These are phyloP conservation scores for Sonneratia caseolaris DNA, from an alignment of 345 rosid species.

Conservation along the genomic window DNA sequence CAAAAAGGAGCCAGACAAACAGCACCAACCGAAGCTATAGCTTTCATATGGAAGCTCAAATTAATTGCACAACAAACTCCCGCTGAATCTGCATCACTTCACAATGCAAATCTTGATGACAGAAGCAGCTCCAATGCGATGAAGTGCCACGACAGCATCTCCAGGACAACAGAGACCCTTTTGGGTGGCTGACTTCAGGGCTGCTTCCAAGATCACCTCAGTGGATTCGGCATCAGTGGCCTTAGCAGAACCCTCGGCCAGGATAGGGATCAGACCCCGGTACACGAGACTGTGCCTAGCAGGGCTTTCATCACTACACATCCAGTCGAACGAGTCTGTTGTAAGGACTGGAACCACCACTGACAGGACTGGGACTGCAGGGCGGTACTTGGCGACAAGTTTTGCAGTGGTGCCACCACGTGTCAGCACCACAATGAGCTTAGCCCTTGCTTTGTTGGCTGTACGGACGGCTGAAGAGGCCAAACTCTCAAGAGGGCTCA, in stretches of 20 bases:
- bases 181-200: slow-evolving; percentile 39
- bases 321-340: slow-evolving; percentile 84
- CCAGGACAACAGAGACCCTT: slow-evolving; percentile 59
- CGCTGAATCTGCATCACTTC: slow-evolving; percentile 24
- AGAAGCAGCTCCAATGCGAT: slow-evolving; percentile 80
- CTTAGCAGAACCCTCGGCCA: slow-evolving; percentile 87
- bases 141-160: slow-evolving; percentile 75
- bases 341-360: slow-evolving; percentile 81
- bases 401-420: slow-evolving; percentile 90
- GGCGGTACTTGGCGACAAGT: slow-evolving; percentile 85
- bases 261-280: slow-evolving; percentile 69
- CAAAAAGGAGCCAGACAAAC: background rate
- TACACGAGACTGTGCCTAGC: slow-evolving; percentile 83
- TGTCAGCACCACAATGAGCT: slow-evolving; percentile 75
- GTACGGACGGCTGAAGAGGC: slow-evolving; percentile 91
- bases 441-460: slow-evolving; percentile 84
- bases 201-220: slow-evolving; percentile 26
- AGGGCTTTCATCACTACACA: slow-evolving; percentile 73
- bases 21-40: background rate
- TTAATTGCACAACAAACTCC: background rate
- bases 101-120: slow-evolving; percentile 81
- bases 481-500: slow-evolving; percentile 92
- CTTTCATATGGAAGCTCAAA: background rate
- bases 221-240: slow-evolving; percentile 91
- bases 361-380: slow-evolving; percentile 83